Base-by-base conservation (phyloP, 306 rosid species). In the Potentilla sterilis region DNA sequence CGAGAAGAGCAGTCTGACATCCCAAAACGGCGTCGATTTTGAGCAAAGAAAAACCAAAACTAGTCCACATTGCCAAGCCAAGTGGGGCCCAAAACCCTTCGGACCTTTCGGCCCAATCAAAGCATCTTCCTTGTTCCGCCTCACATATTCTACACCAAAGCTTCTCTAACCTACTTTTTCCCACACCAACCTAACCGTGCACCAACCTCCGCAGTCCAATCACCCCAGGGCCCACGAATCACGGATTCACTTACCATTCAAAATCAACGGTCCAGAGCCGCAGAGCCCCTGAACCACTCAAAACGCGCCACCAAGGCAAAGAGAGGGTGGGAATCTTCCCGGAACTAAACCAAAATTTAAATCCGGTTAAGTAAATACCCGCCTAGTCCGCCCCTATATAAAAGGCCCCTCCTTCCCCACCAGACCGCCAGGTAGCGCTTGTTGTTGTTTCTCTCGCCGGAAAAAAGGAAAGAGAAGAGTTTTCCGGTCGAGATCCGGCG, bases 401-500 rank as follows among this genome's bases (percentile, higher is more conserved):
- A 19, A 28, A 34, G 15, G 41, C 52, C 49, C 47, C 21, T 2
- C 35, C 34, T 1, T 58, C 3, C 9, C 22, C 76, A 2, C 1
- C 35, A 5, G 52, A 49, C 32, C 43, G 12, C 28, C 48, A 67
- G 44, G 6, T 28, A 47, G 6, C 5, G 62, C 7, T 15, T 28
- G 28, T 28, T 28, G 28, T 28, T 28, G 28, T 28, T 28, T 18
- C 34, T 24, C 73, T 61, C 10, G 14, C 65, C 24, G 34, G 10
- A 69, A 16, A 37, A 28, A 2, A n/a, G 9, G 6, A 28, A 42
- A 70, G 74, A 67, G 54, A 41, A 22, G 49, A 38, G 63, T 7
- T 63, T 63, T 19, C 28, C 22, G 81, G 83, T 66, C 70, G 85
- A 80, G 83, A 73, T 80, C 88, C 87, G 88, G 75, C 87, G 81